phyloP scores from a whole-genome alignment of 495 filamentous ascomycete genomes.

The Neurospora hispaniola region DNA sequence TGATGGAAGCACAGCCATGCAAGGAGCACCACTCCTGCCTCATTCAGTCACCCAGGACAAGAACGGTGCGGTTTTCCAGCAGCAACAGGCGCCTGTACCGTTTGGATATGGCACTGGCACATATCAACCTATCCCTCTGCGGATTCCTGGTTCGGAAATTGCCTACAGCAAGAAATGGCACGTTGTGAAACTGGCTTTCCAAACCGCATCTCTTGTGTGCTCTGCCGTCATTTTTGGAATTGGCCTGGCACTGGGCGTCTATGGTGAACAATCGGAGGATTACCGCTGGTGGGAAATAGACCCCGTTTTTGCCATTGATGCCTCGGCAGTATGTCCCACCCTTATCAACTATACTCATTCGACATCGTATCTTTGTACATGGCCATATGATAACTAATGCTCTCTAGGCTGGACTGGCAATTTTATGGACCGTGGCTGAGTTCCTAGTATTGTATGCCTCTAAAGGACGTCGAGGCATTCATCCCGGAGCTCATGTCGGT shows the following conservation, averaged over 20 bases:
- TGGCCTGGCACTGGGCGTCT: slow-evolving; percentile 7
- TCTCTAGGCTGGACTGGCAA: slow-evolving; percentile 20
- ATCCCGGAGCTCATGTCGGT: slow-evolving; percentile 28
- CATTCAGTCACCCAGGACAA: neutral
- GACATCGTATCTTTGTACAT: neutral
- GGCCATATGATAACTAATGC: neutral
- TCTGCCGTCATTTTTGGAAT: slow-evolving; percentile 23
- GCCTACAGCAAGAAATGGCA: slow-evolving; percentile 17
- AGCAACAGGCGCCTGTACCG: neutral
- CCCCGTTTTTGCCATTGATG: slow-evolving; percentile 2
- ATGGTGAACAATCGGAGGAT: slow-evolving; percentile 3
- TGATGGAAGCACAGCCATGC: neutral
- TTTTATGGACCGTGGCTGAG: slow-evolving; percentile 28
- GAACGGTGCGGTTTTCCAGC: neutral
- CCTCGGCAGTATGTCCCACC: slow-evolving; percentile 7
- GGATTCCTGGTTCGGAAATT: neutral
- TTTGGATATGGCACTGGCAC: neutral
- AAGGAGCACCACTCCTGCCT: neutral
- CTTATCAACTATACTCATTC: neutral
- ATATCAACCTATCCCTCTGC: neutral
- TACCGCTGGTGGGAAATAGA: neutral
- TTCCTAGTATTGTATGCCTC: slow-evolving; percentile 20
- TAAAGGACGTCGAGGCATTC: slow-evolving; percentile 18
- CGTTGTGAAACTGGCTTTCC: slow-evolving; percentile 22
- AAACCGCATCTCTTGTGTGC: slow-evolving; percentile 13